A percentile compares a stretch with the other conserved stretches of the same genome.
phyloP scores from a whole-genome alignment of 176 grass and related monocot genomes.

The Tuctoria greenei region DNA sequence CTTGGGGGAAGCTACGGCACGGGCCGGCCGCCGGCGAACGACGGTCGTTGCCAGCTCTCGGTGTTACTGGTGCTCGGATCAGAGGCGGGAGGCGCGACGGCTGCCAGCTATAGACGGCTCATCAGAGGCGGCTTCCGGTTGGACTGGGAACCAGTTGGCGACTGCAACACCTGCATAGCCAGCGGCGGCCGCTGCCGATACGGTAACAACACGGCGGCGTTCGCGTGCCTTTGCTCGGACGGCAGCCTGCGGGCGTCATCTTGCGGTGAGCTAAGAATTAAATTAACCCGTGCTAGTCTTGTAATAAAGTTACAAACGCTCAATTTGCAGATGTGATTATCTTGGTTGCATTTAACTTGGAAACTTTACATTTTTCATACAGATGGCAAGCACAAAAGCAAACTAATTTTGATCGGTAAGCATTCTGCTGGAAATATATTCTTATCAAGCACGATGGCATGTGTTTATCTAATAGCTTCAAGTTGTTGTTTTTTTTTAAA shows the following conservation, averaged over 20 bases:
- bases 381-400: constrained; percentile 21
- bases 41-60: neutral
- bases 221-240: constrained; percentile 47
- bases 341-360: neutral
- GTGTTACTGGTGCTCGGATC: constrained; percentile 29
- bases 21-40: neutral
- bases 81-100: neutral
- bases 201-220: constrained; percentile 19
- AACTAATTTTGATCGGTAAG: constrained; percentile 30
- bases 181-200: constrained; percentile 44
- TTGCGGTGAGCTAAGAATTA: constrained; percentile 29
- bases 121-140: constrained; percentile 35
- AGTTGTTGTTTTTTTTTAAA: neutral
- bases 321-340: neutral
- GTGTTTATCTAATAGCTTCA: neutral
- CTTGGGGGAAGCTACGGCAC: constrained; percentile 7
- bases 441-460: neutral
- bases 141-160: constrained; percentile 26
- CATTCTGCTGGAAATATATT: neutral
- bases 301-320: neutral
- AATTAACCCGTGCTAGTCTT: neutral
- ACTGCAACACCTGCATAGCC: constrained; percentile 37
- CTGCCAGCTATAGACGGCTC: constrained; percentile 26
- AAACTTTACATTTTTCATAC: neutral
- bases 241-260: neutral